phyloP scores from a whole-genome alignment of 2,329 filamentous ascomycete genomes.

The Botrytis galanthina region DNA sequence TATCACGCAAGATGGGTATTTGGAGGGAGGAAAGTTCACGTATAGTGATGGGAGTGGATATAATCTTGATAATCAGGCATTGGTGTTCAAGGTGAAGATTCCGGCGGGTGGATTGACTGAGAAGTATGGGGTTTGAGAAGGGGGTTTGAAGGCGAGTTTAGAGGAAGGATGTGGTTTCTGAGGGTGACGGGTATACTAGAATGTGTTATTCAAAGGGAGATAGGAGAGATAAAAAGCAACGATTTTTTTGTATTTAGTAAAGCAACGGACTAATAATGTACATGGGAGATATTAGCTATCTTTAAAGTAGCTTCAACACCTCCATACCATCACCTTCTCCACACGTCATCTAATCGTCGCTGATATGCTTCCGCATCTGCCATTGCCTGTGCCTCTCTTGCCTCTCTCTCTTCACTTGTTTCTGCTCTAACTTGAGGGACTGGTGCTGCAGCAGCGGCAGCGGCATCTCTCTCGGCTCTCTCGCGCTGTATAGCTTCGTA shows the following conservation, averaged over 20 bases:
- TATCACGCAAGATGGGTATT: constrained; percentile 63
- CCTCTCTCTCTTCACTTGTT: too few relatives aligned
- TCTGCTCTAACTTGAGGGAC: too few relatives aligned
- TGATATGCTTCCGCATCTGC: too few relatives aligned
- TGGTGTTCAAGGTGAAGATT: constrained; percentile 49
- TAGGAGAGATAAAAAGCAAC: background rate
- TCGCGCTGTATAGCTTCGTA: too few relatives aligned
- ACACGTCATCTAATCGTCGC: too few relatives aligned
- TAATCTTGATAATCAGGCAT: constrained; percentile 56
- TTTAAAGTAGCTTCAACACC: too few relatives aligned
- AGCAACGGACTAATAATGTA: background rate
- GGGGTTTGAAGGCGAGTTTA: background rate
- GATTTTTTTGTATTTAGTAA: background rate
- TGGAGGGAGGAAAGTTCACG: constrained; percentile 52
- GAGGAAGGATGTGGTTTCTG: background rate
- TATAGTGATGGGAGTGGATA: constrained; percentile 56
- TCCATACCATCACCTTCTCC: too few relatives aligned
- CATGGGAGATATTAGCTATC: too few relatives aligned
- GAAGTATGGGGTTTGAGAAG: background rate
- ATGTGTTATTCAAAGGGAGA: background rate
- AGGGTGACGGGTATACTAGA: background rate
- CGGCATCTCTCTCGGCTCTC: too few relatives aligned
- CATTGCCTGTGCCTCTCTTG: too few relatives aligned
- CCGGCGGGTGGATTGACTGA: constrained; percentile 13
- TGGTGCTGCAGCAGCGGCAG: too few relatives aligned